Evolutionary conservation across 2,329 filamentous ascomycete genomes (phyloP), one percentile per base, ranked within the genome.

Genomic region (Penicillium psychrosexuale): DNA sequence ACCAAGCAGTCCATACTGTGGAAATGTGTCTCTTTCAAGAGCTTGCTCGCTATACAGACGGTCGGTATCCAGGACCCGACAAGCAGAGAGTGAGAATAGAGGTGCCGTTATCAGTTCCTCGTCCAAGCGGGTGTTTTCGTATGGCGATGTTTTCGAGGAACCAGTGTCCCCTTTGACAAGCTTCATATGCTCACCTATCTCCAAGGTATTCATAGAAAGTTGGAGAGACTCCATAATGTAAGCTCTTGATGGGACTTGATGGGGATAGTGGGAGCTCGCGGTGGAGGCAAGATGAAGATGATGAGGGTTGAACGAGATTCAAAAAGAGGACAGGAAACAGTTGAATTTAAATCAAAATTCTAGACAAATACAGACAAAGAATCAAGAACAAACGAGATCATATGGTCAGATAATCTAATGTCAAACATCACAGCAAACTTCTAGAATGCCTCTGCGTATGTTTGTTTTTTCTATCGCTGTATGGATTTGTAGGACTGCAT

Each of bases 51-150:
- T 38, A 22, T 28, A 11, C 9, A 22, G 7, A 5, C 8, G 11
- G 2, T 40, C 3, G 12, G 7, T 30, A 15, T 48, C 27, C 8
- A 53, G 5, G 24, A 12, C 13, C 22, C 49, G 37, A 8, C 27
- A 53, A 3, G 30, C 44, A 1, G 22, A 27, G 4, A 49, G 37
- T 1, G 44, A 48, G n/a, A 53, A 53, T 12, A 53, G n/a, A 8
- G 51, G 51, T 15, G 51, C 36, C 1, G 51, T 53, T 8, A 47
- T 30, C 2, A 48, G 11, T n/a, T 42, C 51, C 36, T 53, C 51
- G 1, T 48, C 44, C 12, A 53, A 27, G 22, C n/a, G 39, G 7
- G 12, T 30, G 4, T 11, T 33, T 17, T 30, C 7, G 6, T 8
- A 6, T 5, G 15, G 13, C 12, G 13, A 24, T 5, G 5, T 3